phyloP scores from a whole-genome alignment of 2,329 filamentous ascomycete genomes.

The Fusarium sp. region DNA sequence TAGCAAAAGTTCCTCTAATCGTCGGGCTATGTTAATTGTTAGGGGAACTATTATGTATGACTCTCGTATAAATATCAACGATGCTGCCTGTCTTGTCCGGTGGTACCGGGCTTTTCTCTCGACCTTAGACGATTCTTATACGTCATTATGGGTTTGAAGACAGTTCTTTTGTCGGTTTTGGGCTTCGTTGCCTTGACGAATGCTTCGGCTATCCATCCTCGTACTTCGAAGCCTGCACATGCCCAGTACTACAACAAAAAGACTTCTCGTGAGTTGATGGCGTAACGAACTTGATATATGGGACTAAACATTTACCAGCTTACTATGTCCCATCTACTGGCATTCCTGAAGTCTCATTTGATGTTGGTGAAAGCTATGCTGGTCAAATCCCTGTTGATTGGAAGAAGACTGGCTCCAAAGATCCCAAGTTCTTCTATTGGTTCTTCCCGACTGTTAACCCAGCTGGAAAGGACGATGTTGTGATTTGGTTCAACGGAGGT shows the following conservation, averaged over 20 bases:
- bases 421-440: conserved; percentile 37
- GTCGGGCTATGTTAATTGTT: not conserved
- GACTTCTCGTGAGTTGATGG: not conserved
- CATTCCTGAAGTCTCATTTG: not conserved
- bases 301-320: not conserved
- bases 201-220: not conserved
- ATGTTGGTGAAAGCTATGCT: conserved; percentile 14
- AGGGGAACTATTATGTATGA: not conserved
- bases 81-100: too few relatives aligned
- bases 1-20: conserved; percentile 12
- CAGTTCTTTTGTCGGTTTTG: not conserved
- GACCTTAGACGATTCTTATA: not conserved
- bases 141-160: conserved; percentile 1
- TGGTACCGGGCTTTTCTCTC: not conserved
- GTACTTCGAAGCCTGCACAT: not conserved
- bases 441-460: conserved; percentile 37
- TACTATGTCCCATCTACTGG: not conserved
- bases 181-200: conserved; percentile 1
- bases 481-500: conserved; percentile 37
- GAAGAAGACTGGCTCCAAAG: conserved; percentile 6
- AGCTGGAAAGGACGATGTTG: conserved; percentile 33
- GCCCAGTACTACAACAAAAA: conserved; percentile 7
- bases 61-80: not conserved
- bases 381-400: conserved; percentile 20
- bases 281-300: rapidly evolving